phyloP scores from a whole-genome alignment of 2,329 filamentous ascomycete species.

The Cytospora mali region DNA sequence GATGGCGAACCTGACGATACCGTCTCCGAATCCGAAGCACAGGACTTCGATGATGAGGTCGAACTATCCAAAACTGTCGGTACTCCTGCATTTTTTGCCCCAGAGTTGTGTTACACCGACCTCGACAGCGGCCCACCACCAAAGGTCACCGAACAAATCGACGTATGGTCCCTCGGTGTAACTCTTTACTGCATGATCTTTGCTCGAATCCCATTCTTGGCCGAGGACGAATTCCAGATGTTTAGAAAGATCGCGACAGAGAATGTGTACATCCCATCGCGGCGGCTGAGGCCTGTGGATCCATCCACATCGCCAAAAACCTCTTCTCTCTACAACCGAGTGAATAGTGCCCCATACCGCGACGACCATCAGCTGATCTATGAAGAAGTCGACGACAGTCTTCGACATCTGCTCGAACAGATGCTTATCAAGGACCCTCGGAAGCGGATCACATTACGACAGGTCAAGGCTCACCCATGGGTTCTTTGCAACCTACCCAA shows the following conservation, averaged over 20 bases:
- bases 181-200: slow-evolving; percentile 95
- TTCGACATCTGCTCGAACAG: slow-evolving; percentile 76
- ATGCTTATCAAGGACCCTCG: slow-evolving; percentile 89
- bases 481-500: slow-evolving; percentile 78
- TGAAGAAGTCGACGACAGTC: slow-evolving; percentile 78
- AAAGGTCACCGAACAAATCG: slow-evolving; percentile 89
- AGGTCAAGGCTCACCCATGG: slow-evolving; percentile 95
- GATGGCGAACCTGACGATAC: slow-evolving; percentile 79
- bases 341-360: slow-evolving; percentile 69
- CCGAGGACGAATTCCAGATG: slow-evolving; percentile 88
- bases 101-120: slow-evolving; percentile 91
- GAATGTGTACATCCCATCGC: slow-evolving; percentile 84
- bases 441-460: slow-evolving; percentile 83
- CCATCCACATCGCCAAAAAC: slow-evolving; percentile 59
- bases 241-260: slow-evolving; percentile 90
- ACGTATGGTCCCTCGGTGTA: slow-evolving; percentile 95
- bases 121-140: slow-evolving; percentile 64
- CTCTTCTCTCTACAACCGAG: slow-evolving; percentile 57
- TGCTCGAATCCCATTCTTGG: slow-evolving; percentile 89
- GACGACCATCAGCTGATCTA: slow-evolving; percentile 79
- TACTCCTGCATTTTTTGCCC: slow-evolving; percentile 95
- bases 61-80: slow-evolving; percentile 98
- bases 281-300: slow-evolving; percentile 76
- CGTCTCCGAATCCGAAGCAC: slow-evolving; percentile 78
- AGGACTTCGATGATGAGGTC: slow-evolving; percentile 87